Conservation (phyloP, 2,329 filamentous ascomycete genomes). For the Aureobasidium sp. region DNA sequence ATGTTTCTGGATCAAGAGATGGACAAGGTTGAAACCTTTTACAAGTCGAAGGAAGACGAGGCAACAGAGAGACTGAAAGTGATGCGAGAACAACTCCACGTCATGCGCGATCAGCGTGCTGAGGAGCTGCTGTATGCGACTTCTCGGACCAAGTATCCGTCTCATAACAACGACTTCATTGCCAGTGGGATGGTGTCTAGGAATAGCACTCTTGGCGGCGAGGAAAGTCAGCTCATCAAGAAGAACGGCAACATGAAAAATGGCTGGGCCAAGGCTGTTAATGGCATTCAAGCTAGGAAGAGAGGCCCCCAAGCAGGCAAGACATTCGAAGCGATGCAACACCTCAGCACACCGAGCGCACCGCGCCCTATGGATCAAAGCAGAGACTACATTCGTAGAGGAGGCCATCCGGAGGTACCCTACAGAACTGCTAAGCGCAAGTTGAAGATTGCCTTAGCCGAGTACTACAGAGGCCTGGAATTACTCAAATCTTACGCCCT, state of each 20-base stretch:
- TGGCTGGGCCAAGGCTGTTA: conserved; percentile 31
- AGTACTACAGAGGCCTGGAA: conserved; percentile 88
- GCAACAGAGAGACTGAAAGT: conserved; percentile 63
- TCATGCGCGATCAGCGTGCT: conserved; percentile 80
- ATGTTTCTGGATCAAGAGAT: conserved; percentile 76
- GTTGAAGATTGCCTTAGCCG: conserved; percentile 81
- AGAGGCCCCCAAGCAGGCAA: conserved; percentile 36
- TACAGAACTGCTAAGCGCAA: conserved; percentile 87
- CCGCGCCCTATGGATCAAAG: conserved; percentile 30
- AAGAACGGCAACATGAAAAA: conserved; percentile 16
- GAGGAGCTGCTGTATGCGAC: conserved; percentile 55
- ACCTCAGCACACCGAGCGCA: conserved; percentile 34
- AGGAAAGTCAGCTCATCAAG: conserved; percentile 6
- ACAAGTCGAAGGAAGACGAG: conserved; percentile 79
- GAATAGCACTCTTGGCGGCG: not conserved
- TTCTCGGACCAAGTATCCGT: conserved; percentile 1
- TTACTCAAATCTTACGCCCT: conserved; percentile 85
- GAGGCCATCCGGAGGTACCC: conserved; percentile 52
- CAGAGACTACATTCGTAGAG: conserved; percentile 38
- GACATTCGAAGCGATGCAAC: conserved; percentile 43
- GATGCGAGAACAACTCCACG: conserved; percentile 78
- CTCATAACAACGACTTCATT: not conserved
- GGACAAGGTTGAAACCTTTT: conserved; percentile 87
- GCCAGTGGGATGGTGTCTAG: not conserved
- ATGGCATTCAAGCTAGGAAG: not conserved